A percentile compares a stretch with the other conserved stretches of the same genome.
phyloP scores from a whole-genome alignment of 148 eudicot species.

The Euryodendron excelsum region DNA sequence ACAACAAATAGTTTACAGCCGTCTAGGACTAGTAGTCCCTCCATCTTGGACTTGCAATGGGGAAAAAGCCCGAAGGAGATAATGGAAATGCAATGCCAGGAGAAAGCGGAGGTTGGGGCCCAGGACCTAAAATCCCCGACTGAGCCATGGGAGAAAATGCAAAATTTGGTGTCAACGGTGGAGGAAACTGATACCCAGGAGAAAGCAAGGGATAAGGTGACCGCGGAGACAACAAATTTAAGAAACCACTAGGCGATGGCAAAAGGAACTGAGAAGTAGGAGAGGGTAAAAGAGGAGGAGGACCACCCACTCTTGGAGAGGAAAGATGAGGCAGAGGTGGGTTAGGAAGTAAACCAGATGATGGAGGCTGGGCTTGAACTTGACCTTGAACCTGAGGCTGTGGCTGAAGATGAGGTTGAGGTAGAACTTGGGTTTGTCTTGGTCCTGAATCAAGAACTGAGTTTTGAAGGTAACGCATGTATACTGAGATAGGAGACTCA shows the following conservation, averaged over 20 bases:
- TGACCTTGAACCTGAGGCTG: slow-evolving; percentile 34
- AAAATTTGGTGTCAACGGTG: slow-evolving; percentile 71
- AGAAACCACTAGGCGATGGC: slow-evolving; percentile 74
- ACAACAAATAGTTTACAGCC: slow-evolving; percentile 17
- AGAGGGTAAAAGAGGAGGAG: slow-evolving; percentile 55
- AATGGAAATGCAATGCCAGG: slow-evolving; percentile 71
- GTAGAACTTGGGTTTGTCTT: slow-evolving; percentile 29
- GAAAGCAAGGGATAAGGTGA: slow-evolving; percentile 81
- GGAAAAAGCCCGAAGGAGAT: slow-evolving; percentile 75
- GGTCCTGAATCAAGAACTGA: slow-evolving; percentile 60
- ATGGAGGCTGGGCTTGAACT: slow-evolving; percentile 30
- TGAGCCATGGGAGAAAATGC: slow-evolving; percentile 62
- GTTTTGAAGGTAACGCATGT: slow-evolving; percentile 80
- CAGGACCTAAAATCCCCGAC: slow-evolving; percentile 70
- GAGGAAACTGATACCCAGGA: slow-evolving; percentile 71
- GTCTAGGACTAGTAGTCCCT: slow-evolving; percentile 46
- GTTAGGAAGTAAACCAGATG: slow-evolving; percentile 48
- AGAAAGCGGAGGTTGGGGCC: slow-evolving; percentile 69
- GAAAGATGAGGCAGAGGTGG: slow-evolving; percentile 45
- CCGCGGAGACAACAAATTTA: slow-evolving; percentile 64
- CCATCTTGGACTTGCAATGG: slow-evolving; percentile 81
- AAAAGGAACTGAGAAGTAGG: slow-evolving; percentile 68
- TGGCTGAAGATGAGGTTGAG: slow-evolving; percentile 29
- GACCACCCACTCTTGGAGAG: slow-evolving; percentile 56
- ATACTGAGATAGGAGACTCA: slow-evolving; percentile 79